Base-by-base conservation (phyloP, 768 basidiomycete species). In the Mycena venus region DNA sequence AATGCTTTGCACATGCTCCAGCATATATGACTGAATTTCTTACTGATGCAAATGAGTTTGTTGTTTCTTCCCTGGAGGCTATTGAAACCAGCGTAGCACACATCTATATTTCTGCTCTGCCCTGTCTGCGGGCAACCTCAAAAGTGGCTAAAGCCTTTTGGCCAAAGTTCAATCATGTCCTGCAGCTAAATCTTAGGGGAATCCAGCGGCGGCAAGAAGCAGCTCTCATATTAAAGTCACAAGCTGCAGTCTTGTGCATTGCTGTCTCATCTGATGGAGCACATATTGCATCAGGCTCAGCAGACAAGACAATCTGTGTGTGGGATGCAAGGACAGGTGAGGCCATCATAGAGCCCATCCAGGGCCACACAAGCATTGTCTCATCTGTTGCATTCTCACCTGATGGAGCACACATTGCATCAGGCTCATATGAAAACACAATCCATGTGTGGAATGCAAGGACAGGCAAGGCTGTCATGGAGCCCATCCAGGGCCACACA, bases 1-100 rank as follows among this genome's bases (percentile, higher is more conserved):
- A n/a, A n/a, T n/a, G n/a, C n/a, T n/a, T 59, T 59, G 56, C 56
- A 36, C 56, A n/a, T 59, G 56, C 56, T 59, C 56, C 56, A 31
- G 15, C 21, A n/a, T n/a, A 21, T 17, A 17, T 36, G 34, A 59
- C 31, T 36, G 25, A 59, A 34, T 59, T 59, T n/a, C 34, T 59
- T 34, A n/a, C 11, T n/a, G 56, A 59, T 36, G 56, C 56, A 5
- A 59, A 59, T 36, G 34, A 59, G 32, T 59, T 59, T 59, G 56
- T 59, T 34, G 17, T 59, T 19, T 59, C 56, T 59, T 59, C 56
- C 32, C 17, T 59, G 19, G 42, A 15, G 19, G 42, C 42, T 1
- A 44, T 44, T 44, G 42, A 44, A 19, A 44, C 42, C 5, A 44
- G 42, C 21, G 42, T 44, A n/a, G n/a, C n/a, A n/a, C n/a, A n/a